A percentile compares a stretch with the other conserved stretches of the same genome.
These are phyloP conservation scores for Flaveria ramosissima DNA, from an alignment of 129 eudicot genomes.

Conservation along the genomic window DNA sequence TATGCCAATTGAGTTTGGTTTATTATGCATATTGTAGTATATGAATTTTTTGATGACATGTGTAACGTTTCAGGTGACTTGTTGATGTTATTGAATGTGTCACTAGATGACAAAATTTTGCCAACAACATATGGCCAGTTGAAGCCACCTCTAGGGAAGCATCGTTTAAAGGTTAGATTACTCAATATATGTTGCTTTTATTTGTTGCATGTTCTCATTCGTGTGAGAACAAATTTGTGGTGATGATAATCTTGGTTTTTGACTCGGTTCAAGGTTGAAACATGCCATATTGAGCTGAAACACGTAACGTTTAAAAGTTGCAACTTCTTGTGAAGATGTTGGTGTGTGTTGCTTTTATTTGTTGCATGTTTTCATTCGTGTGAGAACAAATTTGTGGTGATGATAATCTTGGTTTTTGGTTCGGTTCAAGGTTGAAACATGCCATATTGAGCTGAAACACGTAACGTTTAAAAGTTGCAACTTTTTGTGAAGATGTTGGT, in stretches of 20 bases:
- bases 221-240: neutral
- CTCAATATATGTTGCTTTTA: neutral
- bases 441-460: neutral
- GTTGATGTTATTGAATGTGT: constrained; percentile 63
- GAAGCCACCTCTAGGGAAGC: constrained; percentile 92
- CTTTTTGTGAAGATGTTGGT: neutral
- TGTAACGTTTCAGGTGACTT: constrained; percentile 57
- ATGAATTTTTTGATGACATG: neutral
- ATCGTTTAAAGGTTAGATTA: constrained; percentile 74
- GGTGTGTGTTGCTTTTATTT: neutral
- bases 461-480: neutral
- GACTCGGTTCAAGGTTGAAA: neutral
- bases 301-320: neutral
- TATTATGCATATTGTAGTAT: neutral
- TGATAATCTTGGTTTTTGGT: neutral
- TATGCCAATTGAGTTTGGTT: constrained; percentile 13
- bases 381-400: neutral
- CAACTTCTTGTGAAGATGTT: too few relatives aligned
- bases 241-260: neutral
- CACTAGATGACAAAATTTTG: constrained; percentile 72
- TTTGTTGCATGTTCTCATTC: neutral
- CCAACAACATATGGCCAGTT: constrained; percentile 89
- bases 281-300: neutral
- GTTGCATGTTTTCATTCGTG: neutral
- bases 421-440: neutral